Conservation (phyloP, 2,329 filamentous ascomycete species). For the Colletotrichum plurivorum region DNA sequence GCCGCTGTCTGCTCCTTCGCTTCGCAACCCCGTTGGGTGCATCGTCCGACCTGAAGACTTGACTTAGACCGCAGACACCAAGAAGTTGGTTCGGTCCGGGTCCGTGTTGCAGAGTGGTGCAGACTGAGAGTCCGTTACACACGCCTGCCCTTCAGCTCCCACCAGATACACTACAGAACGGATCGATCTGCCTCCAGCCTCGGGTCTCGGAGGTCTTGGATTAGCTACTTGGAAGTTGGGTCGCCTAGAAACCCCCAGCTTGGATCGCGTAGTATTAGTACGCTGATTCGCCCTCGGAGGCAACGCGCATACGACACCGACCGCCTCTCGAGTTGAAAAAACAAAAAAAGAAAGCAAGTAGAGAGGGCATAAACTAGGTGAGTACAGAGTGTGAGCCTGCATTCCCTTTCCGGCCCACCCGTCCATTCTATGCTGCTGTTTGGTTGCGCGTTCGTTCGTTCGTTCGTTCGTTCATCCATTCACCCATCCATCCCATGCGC, state of each 20-base stretch:
- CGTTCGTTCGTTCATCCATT: slow-evolving; percentile 23
- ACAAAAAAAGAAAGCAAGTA: slow-evolving; percentile 18
- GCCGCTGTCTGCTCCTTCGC: slow-evolving; percentile 13
- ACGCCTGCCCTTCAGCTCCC: too few species aligned
- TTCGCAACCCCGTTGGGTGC: slow-evolving; percentile 33
- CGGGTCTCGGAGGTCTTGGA: too few species aligned
- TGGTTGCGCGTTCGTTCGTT: slow-evolving; percentile 27
- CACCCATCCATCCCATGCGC: slow-evolving; percentile 17
- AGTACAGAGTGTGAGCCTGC: slow-evolving; percentile 25
- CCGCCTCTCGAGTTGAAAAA: too few species aligned
- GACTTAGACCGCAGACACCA: slow-evolving; percentile 19
- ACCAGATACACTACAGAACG: too few species aligned
- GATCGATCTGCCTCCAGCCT: too few species aligned
- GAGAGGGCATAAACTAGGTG: background rate
- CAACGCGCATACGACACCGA: too few species aligned
- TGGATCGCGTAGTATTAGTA: slow-evolving; percentile 3
- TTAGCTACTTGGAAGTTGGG: too few species aligned
- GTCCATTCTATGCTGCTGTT: background rate
- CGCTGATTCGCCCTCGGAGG: background rate
- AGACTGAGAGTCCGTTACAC: slow-evolving; percentile 23
- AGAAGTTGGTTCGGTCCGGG: slow-evolving; percentile 35
- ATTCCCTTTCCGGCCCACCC: slow-evolving; percentile 35
- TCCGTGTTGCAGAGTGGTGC: slow-evolving; percentile 30
- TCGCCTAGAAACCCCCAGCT: too few species aligned
- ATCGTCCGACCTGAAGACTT: slow-evolving; percentile 31